Evolutionary conservation across 345 rosid species (phyloP).

Genomic region (Microthlaspi erraticum): DNA sequence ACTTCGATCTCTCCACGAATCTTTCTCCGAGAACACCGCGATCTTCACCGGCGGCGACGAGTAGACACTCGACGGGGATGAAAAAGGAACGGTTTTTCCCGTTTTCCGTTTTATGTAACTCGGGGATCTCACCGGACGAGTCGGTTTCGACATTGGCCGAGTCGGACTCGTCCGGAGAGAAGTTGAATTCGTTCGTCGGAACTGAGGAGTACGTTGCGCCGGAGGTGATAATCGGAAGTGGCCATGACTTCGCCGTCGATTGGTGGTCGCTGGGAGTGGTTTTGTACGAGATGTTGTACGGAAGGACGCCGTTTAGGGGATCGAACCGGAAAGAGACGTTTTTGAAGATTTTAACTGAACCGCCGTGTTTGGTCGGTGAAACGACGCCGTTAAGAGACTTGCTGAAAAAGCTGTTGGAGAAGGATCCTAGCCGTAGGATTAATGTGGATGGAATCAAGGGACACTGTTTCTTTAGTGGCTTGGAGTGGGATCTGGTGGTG

Average conservation of each 20-base stretch:
- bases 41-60: constrained; percentile 17
- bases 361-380: constrained; percentile 68
- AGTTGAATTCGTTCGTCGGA: constrained; percentile 83
- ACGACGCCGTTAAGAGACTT: constrained; percentile 69
- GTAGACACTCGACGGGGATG: background rate
- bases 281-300: constrained; percentile 83
- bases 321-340: constrained; percentile 68
- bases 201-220: constrained; percentile 94
- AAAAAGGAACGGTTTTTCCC: constrained; percentile 34
- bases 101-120: constrained; percentile 47
- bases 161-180: constrained; percentile 44
- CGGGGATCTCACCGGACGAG: constrained; percentile 50
- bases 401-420: constrained; percentile 56
- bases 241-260: constrained; percentile 84
- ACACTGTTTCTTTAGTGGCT: constrained; percentile 65
- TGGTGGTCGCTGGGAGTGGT: constrained; percentile 90
- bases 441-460: constrained; percentile 59
- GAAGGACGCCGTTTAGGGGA: constrained; percentile 76
- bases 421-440: constrained; percentile 67
- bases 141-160: constrained; percentile 18
- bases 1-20: constrained; percentile 83
- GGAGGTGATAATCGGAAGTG: constrained; percentile 66
- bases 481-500: constrained; percentile 61
- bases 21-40: constrained; percentile 50
- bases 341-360: constrained; percentile 51